Conservation (phyloP, 352 stramenopile genomes). For the Elongisporangium anandrum region DNA sequence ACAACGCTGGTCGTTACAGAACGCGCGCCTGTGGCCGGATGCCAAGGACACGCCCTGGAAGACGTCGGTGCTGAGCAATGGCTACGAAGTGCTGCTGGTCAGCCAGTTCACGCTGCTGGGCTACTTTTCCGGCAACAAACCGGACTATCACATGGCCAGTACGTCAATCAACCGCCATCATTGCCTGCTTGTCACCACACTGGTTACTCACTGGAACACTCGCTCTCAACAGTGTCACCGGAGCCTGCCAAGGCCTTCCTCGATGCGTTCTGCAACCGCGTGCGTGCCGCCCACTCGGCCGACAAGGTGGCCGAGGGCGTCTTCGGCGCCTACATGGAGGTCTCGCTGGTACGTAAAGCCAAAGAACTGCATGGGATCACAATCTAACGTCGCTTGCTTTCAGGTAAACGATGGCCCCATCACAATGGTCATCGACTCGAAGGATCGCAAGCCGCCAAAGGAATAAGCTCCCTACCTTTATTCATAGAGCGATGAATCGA, state of each 20-base stretch:
- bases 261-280: constrained; percentile 62
- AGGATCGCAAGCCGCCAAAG: constrained; percentile 55
- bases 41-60: constrained; percentile 54
- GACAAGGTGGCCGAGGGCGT: constrained; percentile 77
- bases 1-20: constrained; percentile 32
- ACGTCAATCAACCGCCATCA: constrained; percentile 9
- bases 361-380: background rate
- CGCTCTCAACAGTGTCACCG: constrained; percentile 41
- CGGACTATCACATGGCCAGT: constrained; percentile 85
- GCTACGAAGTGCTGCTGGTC: constrained; percentile 78
- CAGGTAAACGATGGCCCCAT: constrained; percentile 82
- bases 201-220: constrained; percentile 2
- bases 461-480: constrained; percentile 11
- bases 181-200: background rate
- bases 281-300: constrained; percentile 45
- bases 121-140: constrained; percentile 81
- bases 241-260: constrained; percentile 70
- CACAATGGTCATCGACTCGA: constrained; percentile 84
- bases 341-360: constrained; percentile 51
- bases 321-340: constrained; percentile 86
- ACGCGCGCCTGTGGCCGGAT: constrained; percentile 76
- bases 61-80: constrained; percentile 54
- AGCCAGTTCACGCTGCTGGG: constrained; percentile 86
- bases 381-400: background rate
- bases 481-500: background rate